Conservation (phyloP, 1,284 basidiomycete species). For the Irpex sp. region DNA sequence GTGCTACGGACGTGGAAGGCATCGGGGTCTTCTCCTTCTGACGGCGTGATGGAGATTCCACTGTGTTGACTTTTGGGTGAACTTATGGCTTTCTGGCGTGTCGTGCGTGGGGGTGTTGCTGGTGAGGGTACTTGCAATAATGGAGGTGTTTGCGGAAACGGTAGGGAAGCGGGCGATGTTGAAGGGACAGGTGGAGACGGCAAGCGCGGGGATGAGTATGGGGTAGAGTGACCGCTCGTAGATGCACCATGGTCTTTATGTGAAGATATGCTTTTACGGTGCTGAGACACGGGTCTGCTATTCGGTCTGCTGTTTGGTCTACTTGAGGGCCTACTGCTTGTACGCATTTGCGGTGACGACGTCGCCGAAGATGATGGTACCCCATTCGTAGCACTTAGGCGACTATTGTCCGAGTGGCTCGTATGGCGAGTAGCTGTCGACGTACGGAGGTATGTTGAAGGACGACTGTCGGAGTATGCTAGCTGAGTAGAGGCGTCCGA, state of each 20-base stretch:
- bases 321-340: neutral
- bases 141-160: constrained; percentile 3
- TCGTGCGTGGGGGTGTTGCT: constrained; percentile 27
- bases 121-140: constrained; percentile 10
- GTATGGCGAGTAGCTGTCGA: constrained; percentile 16
- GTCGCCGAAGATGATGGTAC: constrained; percentile 4
- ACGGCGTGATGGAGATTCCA: constrained; percentile 58
- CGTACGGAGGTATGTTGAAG: constrained; percentile 20
- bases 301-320: constrained; percentile 1
- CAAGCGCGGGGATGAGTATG: constrained; percentile 16
- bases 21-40: constrained; percentile 80
- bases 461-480: constrained; percentile 27
- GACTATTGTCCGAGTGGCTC: constrained; percentile 15
- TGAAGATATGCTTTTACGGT: constrained; percentile 8
- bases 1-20: constrained; percentile 85
- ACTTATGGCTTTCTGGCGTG: constrained; percentile 33
- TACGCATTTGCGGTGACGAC: constrained; percentile 1
- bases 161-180: constrained; percentile 9
- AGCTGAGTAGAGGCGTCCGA: constrained; percentile 25
- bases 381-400: constrained; percentile 8
- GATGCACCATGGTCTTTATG: constrained; percentile 6
- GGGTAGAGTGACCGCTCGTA: constrained; percentile 15
- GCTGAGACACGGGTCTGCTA: constrained; percentile 12
- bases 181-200: constrained; percentile 13
- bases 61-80: constrained; percentile 50